Base-by-base conservation (phyloP, 371 early-diverging fungal species). In the Zychaea mexicana region DNA sequence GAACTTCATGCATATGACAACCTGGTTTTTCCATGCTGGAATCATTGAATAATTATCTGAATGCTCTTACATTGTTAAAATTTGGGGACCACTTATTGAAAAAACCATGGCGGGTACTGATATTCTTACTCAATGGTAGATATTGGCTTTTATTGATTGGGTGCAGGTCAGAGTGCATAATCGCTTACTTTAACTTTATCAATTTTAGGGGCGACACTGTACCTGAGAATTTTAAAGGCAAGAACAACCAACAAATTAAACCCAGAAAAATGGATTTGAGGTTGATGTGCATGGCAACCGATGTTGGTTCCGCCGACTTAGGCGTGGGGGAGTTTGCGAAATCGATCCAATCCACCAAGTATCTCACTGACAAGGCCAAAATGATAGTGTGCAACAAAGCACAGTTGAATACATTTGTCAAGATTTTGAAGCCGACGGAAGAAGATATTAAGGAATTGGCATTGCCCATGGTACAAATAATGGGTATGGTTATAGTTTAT, bases 191-290 rank as follows among this genome's bases (percentile, higher is more conserved):
- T 6, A 42, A 42, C 42, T 42, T 42, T 5, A 42, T 42, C 42
- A 42, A 42, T 42, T 42, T 42, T 42, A 42, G 42, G 42, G 42
- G 42, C n/a, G 42, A 15, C 42, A 42, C 42, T 42, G 42, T 42
- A 42, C 42, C 42, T 42, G 42, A 42, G 13, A 42, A 1, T 42
- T 42, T 42, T 42, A 42, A 42, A 2, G 42, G 42, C 42, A 42
- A 42, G 42, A n/a, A 42, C 42, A 42, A 42, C 42, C 42, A 5
- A 42, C 42, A 42, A 42, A 42, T 42, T n/a, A 42, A 2, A n/a
- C 42, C 42, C 42, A 42, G 42, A 42, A 42, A 42, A 42, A 42
- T 42, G 42, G 42, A 42, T 42, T 42, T 42, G 42, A 42, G 42
- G 15, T 42, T 42, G 42, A 42, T 42, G 42, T 42, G 42, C 6